A percentile compares a stretch with the other conserved stretches of the same genome.
These are phyloP conservation scores for Amanita thiersii DNA, from an alignment of 768 basidiomycete genomes.

Conservation along the genomic window DNA sequence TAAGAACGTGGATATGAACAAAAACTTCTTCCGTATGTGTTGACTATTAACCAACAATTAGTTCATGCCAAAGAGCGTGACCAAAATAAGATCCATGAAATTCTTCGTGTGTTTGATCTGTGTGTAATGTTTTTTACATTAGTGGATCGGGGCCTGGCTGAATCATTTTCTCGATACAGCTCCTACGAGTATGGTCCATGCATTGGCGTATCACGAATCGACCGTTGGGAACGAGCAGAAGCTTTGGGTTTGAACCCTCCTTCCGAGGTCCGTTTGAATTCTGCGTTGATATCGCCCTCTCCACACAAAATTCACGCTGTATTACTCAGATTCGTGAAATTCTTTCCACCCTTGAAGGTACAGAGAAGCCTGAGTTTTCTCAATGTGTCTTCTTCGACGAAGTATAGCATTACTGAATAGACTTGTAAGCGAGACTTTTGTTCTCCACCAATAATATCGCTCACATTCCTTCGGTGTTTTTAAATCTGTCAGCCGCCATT, in stretches of 20 bases:
- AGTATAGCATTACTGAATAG: no score
- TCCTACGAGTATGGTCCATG: constrained; percentile 79
- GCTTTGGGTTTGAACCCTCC: constrained; percentile 77
- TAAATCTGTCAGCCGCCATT: no score
- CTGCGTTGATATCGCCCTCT: no score
- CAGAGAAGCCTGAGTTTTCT: constrained; percentile 40
- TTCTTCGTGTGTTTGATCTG: constrained; percentile 77
- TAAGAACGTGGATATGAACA: constrained; percentile 28
- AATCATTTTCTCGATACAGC: constrained; percentile 25
- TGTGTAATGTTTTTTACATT: constrained; percentile 21
- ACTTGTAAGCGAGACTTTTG: neutral
- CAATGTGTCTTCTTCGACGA: constrained; percentile 53
- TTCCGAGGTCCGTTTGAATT: constrained; percentile 43
- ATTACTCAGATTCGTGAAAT: constrained; percentile 64
- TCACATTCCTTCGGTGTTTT: no score
- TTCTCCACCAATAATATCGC: no score
- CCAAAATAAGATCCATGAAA: constrained; percentile 58
- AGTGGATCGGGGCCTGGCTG: neutral
- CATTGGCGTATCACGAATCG: constrained; percentile 68
- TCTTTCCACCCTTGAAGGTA: constrained; percentile 60
- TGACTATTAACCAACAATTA: constrained; percentile 18
- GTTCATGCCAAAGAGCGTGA: constrained; percentile 63
- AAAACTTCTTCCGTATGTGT: neutral
- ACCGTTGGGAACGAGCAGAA: constrained; percentile 83
- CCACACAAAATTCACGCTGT: neutral